Evolutionary conservation across 2,329 filamentous ascomycete species (phyloP).

Genomic region (Fusarium phyllophilum): DNA sequence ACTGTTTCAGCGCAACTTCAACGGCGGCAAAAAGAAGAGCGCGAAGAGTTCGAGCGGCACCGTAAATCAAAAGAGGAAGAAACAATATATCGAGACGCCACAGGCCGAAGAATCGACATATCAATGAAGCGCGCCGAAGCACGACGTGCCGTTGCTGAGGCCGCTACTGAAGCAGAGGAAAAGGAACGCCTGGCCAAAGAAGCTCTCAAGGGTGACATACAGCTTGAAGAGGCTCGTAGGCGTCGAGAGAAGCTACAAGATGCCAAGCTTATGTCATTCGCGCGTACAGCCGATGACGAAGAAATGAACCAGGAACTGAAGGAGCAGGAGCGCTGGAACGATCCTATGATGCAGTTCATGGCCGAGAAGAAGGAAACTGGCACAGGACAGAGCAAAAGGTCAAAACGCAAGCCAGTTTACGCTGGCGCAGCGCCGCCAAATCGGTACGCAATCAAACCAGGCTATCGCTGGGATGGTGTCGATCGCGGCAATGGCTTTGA

Average conservation of each 20-base stretch:
- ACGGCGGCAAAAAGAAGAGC: slow-evolving; percentile 73
- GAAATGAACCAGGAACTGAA: slow-evolving; percentile 87
- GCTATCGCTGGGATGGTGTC: slow-evolving; percentile 96
- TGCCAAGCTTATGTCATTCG: slow-evolving; percentile 83
- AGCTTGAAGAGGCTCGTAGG: slow-evolving; percentile 73
- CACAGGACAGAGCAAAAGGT: slow-evolving; percentile 45
- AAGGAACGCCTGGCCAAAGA: slow-evolving; percentile 74
- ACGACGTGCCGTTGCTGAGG: slow-evolving; percentile 70
- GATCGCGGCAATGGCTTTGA: slow-evolving; percentile 95
- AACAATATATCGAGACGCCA: slow-evolving; percentile 95
- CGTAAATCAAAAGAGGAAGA: slow-evolving; percentile 69
- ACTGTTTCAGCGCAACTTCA: slow-evolving; percentile 77
- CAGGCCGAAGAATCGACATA: slow-evolving; percentile 92
- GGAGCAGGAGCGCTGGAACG: slow-evolving; percentile 85
- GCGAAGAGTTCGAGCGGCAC: slow-evolving; percentile 59
- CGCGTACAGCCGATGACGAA: slow-evolving; percentile 83
- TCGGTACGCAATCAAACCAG: slow-evolving; percentile 91
- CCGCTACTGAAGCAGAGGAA: slow-evolving; percentile 73
- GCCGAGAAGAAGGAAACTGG: slow-evolving; percentile 55
- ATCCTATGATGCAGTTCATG: slow-evolving; percentile 88
- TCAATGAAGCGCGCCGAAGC: slow-evolving; percentile 90
- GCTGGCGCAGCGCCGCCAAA: slow-evolving; percentile 85
- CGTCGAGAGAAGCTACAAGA: slow-evolving; percentile 78
- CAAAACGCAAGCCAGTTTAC: slow-evolving; percentile 73
- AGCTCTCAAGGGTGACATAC: slow-evolving; percentile 85